A percentile compares a stretch with the other conserved stretches of the same genome.
phyloP scores from a whole-genome alignment of 805 yeast genomes.

The Cyberlindnera euphorbiae region DNA sequence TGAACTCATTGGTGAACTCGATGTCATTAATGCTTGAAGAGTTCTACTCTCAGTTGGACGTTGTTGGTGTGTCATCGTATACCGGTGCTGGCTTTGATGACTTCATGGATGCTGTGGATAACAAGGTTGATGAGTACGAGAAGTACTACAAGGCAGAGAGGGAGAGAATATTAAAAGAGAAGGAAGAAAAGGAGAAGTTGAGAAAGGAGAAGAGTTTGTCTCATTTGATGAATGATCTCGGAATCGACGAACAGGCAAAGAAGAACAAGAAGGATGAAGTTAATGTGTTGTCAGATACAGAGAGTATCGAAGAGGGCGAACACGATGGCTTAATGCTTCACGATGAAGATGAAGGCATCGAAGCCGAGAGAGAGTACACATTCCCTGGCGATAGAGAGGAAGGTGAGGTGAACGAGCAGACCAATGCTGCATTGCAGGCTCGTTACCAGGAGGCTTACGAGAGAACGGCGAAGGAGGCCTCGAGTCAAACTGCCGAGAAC shows the following conservation, averaged over 20 bases:
- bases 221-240: constrained; percentile 82
- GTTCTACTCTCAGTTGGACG: constrained; percentile 87
- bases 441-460: constrained; percentile 74
- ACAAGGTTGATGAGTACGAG: constrained; percentile 83
- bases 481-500: constrained; percentile 64
- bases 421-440: constrained; percentile 46
- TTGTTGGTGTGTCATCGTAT: constrained; percentile 86
- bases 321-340: constrained; percentile 36
- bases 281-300: constrained; percentile 51
- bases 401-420: constrained; percentile 48
- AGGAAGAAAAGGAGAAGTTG: constrained; percentile 68
- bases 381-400: constrained; percentile 60
- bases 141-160: constrained; percentile 81
- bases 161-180: constrained; percentile 70
- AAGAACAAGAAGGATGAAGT: constrained; percentile 33
- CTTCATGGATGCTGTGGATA: constrained; percentile 76
- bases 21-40: constrained; percentile 96
- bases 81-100: constrained; percentile 96
- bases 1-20: constrained; percentile 89
- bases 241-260: constrained; percentile 45
- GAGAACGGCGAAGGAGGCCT: constrained; percentile 52
- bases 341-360: constrained; percentile 42
- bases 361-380: constrained; percentile 57
- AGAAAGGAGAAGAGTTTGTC: constrained; percentile 68
- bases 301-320: constrained; percentile 41